Conservation (phyloP, 192 early-diverging fungal species). For the Coemansia sp. region DNA sequence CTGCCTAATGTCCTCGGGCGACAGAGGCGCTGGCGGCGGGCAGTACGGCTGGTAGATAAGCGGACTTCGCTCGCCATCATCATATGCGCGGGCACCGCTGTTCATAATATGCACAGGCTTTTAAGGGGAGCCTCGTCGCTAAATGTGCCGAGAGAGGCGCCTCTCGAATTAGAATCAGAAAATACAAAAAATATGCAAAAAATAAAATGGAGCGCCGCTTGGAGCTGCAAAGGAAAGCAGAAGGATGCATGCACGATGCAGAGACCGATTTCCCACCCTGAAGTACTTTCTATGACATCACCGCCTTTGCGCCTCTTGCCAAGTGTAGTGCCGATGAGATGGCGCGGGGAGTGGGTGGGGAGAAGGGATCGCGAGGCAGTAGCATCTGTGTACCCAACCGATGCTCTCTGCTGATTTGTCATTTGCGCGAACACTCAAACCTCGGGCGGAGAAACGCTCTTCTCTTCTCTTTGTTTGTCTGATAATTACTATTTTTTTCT, state of each 20-base stretch:
- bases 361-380: no score
- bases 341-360: no score
- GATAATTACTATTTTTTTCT: background rate
- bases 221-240: no score
- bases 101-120: background rate
- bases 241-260: no score
- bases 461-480: background rate
- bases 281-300: background rate
- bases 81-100: background rate
- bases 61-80: slow-evolving; percentile 4
- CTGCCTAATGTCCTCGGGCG: slow-evolving; percentile 46
- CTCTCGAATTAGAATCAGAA: background rate
- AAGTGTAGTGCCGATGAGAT: background rate
- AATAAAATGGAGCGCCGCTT: background rate
- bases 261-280: background rate
- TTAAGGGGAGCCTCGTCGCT: background rate
- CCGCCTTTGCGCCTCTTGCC: background rate
- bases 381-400: no score
- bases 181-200: background rate
- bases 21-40: slow-evolving; percentile 45
- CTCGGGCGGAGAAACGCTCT: no score
- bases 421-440: no score
- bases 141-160: background rate
- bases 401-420: no score
- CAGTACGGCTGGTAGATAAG: slow-evolving; percentile 31